phyloP scores from a whole-genome alignment of 768 basidiomycete species.

The Boletus coccyginus region DNA sequence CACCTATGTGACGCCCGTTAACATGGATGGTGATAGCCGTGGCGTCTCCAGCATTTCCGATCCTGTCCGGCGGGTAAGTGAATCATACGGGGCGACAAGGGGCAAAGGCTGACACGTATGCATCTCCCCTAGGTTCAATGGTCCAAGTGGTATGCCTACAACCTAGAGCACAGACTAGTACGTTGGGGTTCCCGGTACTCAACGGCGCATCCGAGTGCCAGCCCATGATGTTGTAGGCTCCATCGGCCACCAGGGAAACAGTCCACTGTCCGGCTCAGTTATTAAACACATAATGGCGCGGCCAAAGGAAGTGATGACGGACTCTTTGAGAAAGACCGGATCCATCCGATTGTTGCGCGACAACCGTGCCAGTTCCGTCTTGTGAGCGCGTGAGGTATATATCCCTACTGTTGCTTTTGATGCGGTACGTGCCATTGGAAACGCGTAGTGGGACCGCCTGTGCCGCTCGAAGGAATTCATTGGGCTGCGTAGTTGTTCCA shows the following conservation, averaged over 20 bases:
- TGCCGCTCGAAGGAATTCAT: neutral
- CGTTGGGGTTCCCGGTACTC: neutral
- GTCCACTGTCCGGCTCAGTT: neutral
- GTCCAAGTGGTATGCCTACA: neutral
- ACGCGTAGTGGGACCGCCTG: neutral
- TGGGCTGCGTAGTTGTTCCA: neutral
- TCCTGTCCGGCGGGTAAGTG: neutral
- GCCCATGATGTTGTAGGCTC: neutral
- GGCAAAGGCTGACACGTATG: neutral
- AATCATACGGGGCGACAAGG: neutral
- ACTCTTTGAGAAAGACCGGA: neutral
- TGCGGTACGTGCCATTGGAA: neutral
- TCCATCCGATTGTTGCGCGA: neutral
- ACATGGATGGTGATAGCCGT: constrained; percentile 3
- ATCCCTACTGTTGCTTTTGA: neutral
- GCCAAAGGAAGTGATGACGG: neutral
- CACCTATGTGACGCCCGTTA: neutral
- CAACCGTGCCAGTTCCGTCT: neutral
- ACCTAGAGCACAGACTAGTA: neutral
- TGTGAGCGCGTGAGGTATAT: neutral
- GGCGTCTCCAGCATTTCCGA: constrained; percentile 6
- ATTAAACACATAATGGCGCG: neutral
- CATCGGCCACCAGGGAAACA: neutral
- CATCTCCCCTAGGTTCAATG: constrained; percentile 1
- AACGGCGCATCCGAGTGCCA: neutral